Evolutionary conservation across 2,329 filamentous ascomycete genomes (phyloP).

Genomic region (Aureobasidium sp.): DNA sequence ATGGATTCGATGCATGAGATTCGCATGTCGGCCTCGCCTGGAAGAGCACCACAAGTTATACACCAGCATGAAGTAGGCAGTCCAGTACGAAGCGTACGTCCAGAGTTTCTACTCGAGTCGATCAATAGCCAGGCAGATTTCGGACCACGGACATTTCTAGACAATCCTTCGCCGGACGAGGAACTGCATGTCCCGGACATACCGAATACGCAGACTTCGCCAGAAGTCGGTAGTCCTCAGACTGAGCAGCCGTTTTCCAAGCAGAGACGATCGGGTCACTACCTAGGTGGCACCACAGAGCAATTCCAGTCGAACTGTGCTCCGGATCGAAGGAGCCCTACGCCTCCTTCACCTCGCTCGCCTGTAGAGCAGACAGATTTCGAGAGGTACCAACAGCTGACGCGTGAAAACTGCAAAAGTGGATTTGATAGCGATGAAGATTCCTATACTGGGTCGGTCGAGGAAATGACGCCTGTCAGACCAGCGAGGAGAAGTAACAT

Average conservation of each 20-base stretch:
- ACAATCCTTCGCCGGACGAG: conserved; percentile 20
- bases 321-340: background rate
- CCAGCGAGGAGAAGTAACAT: conserved; percentile 2
- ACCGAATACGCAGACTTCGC: background rate
- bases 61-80: conserved; percentile 24
- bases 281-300: conserved; percentile 12
- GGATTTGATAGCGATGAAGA: conserved; percentile 11
- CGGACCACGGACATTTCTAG: conserved; percentile 29
- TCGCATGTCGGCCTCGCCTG: conserved; percentile 27
- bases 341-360: background rate
- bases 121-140: conserved; percentile 26
- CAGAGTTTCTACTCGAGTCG: conserved; percentile 27
- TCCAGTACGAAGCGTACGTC: conserved; percentile 30
- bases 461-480: conserved; percentile 13
- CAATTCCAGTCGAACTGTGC: conserved; percentile 13
- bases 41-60: conserved; percentile 29
- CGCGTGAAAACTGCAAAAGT: conserved; percentile 7
- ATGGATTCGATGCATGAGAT: conserved; percentile 16
- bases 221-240: background rate
- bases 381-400: conserved; percentile 8
- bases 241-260: background rate
- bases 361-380: conserved; percentile 9
- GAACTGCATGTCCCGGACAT: background rate
- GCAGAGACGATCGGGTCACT: conserved; percentile 14
- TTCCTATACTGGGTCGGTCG: conserved; percentile 12